phyloP scores from a whole-genome alignment of 2,329 filamentous ascomycete genomes.

The Hymenoscyphus infarciens region DNA sequence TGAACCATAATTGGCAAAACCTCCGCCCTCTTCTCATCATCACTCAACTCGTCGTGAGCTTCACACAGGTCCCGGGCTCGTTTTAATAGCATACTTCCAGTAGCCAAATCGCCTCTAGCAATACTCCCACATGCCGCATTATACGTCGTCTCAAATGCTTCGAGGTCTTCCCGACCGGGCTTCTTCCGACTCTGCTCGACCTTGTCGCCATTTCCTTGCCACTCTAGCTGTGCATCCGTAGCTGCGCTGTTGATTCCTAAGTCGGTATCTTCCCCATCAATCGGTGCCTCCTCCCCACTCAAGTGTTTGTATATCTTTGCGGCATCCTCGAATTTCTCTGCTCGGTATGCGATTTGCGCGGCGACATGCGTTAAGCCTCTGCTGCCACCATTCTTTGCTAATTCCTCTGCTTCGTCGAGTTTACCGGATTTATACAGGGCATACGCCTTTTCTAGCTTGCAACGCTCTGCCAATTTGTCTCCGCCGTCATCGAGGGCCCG shows the following conservation, averaged over 20 bases:
- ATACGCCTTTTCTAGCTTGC: slow-evolving; percentile 70
- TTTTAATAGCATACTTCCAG: slow-evolving; percentile 64
- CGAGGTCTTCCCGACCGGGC: slow-evolving; percentile 57
- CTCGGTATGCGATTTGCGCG: slow-evolving; percentile 69
- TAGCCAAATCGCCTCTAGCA: slow-evolving; percentile 61
- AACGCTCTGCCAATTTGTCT: slow-evolving; percentile 55
- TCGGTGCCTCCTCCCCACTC: slow-evolving; percentile 41
- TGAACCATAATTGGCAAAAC: slow-evolving; percentile 73
- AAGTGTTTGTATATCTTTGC: slow-evolving; percentile 61
- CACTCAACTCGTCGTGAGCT: slow-evolving; percentile 66
- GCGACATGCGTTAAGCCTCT: slow-evolving; percentile 47
- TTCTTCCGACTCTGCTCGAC: slow-evolving; percentile 43
- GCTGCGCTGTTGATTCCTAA: slow-evolving; percentile 74
- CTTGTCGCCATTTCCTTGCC: slow-evolving; percentile 49
- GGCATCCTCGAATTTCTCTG: slow-evolving; percentile 68
- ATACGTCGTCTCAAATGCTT: slow-evolving; percentile 78
- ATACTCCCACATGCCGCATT: slow-evolving; percentile 74
- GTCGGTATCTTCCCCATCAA: slow-evolving; percentile 66
- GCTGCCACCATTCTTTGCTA: slow-evolving; percentile 24
- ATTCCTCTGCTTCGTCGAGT: slow-evolving; percentile 57
- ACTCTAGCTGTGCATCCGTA: slow-evolving; percentile 67
- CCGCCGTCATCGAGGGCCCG: slow-evolving; percentile 63
- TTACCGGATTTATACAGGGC: slow-evolving; percentile 78
- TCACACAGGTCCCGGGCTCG: slow-evolving; percentile 69
- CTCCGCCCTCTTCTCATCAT: slow-evolving; percentile 72